Evolutionary conservation across 2,329 filamentous ascomycete species (phyloP).

Genomic region (Colletotrichum endophyticum): DNA sequence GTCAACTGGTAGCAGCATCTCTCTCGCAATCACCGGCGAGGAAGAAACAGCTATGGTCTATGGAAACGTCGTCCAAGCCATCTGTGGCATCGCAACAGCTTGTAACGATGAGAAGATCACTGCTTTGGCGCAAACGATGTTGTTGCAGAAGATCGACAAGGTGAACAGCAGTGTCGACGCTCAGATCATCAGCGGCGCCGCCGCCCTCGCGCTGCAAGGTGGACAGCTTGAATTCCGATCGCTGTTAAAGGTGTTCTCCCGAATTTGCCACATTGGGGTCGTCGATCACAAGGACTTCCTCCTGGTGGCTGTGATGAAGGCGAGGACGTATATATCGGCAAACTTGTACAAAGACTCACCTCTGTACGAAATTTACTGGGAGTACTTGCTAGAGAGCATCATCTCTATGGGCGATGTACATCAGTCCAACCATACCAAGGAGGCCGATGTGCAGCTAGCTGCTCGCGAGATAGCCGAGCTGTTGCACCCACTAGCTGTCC

Average conservation of each 20-base stretch:
- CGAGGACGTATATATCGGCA: conserved; percentile 78
- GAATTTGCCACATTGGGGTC: conserved; percentile 75
- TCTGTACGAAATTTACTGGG: conserved; percentile 82
- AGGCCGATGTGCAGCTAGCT: conserved; percentile 81
- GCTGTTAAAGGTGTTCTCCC: conserved; percentile 82
- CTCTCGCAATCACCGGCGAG: conserved; percentile 74
- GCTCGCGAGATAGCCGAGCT: conserved; percentile 88
- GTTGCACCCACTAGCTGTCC: conserved; percentile 82
- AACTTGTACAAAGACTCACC: conserved; percentile 72
- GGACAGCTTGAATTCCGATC: conserved; percentile 84
- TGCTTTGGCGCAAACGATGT: conserved; percentile 90
- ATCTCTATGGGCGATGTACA: conserved; percentile 90
- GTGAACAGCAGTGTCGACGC: conserved; percentile 81
- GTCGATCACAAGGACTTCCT: conserved; percentile 71
- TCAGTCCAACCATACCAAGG: conserved; percentile 73
- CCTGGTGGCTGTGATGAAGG: conserved; percentile 78
- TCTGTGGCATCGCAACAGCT: conserved; percentile 84
- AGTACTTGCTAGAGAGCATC: conserved; percentile 83
- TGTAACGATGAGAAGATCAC: conserved; percentile 91
- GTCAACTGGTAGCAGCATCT: conserved; percentile 78
- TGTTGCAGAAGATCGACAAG: conserved; percentile 93
- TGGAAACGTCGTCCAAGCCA: conserved; percentile 90
- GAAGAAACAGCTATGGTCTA: conserved; percentile 82
- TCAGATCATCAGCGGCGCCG: conserved; percentile 83
- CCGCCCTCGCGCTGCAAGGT: conserved; percentile 76